phyloP scores from a whole-genome alignment of 345 rosid species.

The Citrus inodora region DNA sequence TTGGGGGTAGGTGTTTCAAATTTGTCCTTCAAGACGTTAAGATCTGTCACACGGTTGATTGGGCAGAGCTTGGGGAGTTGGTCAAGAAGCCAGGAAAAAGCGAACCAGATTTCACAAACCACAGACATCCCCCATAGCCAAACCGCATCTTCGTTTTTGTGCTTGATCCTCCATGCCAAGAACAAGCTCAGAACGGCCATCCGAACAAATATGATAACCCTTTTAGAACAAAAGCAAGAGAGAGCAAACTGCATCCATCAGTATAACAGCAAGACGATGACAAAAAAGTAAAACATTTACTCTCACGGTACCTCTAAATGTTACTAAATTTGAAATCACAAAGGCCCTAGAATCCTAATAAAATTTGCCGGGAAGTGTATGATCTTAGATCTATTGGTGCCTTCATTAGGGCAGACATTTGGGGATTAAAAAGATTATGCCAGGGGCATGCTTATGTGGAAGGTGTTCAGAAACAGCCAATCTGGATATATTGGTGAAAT shows the following conservation, averaged over 20 bases:
- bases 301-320: too few relatives aligned
- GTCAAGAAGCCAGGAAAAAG: constrained; percentile 97
- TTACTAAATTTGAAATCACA: background rate
- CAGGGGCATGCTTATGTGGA: background rate
- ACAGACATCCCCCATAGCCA: constrained; percentile 99
- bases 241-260: constrained; percentile 16
- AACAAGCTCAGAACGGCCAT: constrained; percentile 71
- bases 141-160: constrained; percentile 68
- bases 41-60: constrained; percentile 84
- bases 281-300: background rate
- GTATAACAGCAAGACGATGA: background rate
- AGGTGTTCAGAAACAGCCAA: background rate
- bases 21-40: constrained; percentile 86
- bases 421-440: background rate
- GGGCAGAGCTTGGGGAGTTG: constrained; percentile 96
- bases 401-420: background rate
- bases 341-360: background rate
- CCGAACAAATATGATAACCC: constrained; percentile 82
- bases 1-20: constrained; percentile 71
- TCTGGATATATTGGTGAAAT: background rate
- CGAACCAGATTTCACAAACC: constrained; percentile 96
- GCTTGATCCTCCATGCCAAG: constrained; percentile 67
- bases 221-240: constrained; percentile 23
- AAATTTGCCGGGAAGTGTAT: background rate
- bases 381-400: background rate